phyloP scores from a whole-genome alignment of 768 basidiomycete genomes.

The Boletellus emodensis region DNA sequence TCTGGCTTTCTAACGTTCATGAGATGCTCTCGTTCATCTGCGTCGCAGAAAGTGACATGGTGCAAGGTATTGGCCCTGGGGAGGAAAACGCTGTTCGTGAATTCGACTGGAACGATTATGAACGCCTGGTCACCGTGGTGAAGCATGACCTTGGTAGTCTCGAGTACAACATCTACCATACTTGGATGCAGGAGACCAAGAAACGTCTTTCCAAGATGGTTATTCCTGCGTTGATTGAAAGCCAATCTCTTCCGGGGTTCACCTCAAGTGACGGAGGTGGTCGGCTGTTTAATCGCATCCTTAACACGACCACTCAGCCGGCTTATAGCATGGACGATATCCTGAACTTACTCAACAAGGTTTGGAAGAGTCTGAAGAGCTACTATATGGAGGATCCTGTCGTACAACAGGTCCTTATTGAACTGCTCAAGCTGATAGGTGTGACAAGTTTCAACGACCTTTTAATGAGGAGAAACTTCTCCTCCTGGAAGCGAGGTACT shows the following conservation, averaged over 20 bases:
- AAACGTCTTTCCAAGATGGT: constrained; percentile 96
- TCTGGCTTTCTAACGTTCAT: constrained; percentile 99
- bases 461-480: constrained; percentile 97
- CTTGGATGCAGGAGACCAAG: constrained; percentile 99
- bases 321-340: constrained; percentile 99
- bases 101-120: constrained; percentile 97
- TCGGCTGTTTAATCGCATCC: constrained; percentile 87
- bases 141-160: constrained; percentile 97
- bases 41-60: constrained; percentile 97
- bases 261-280: constrained; percentile 93
- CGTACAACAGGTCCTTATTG: constrained; percentile 91
- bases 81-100: constrained; percentile 88
- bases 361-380: constrained; percentile 97
- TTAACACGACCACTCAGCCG: constrained; percentile 80
- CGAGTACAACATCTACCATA: constrained; percentile 99
- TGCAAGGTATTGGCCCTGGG: constrained; percentile 95
- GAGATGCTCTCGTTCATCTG: constrained; percentile 99
- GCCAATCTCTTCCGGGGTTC: constrained; percentile 96
- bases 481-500: constrained; percentile 98
- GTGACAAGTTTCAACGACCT: constrained; percentile 98
- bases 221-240: constrained; percentile 97
- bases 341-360: constrained; percentile 92
- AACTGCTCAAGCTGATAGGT: constrained; percentile 92
- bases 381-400: constrained; percentile 98
- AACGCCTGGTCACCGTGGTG: constrained; percentile 94